These are phyloP conservation scores for Whalleya microplaca DNA, from an alignment of 2,329 filamentous ascomycete species.

Conservation along the genomic window DNA sequence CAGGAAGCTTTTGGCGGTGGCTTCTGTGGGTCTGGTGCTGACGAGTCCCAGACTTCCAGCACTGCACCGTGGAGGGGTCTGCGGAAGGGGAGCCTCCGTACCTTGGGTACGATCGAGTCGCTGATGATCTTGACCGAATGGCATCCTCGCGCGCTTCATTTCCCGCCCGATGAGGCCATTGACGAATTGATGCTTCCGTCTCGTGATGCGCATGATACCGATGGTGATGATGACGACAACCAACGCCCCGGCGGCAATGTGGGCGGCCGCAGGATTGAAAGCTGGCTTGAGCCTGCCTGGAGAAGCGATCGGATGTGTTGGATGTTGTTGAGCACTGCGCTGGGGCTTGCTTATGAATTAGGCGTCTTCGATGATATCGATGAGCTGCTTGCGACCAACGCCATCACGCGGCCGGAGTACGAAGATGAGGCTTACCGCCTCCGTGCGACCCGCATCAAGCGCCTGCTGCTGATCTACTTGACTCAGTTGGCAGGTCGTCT, in stretches of 20 bases:
- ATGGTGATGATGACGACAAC: constrained; percentile 48
- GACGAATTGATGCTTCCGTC: constrained; percentile 69
- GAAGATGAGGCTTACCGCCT: constrained; percentile 78
- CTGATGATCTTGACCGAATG: constrained; percentile 94
- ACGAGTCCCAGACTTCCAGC: constrained; percentile 65
- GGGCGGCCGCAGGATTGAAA: constrained; percentile 84
- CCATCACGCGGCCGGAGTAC: constrained; percentile 65
- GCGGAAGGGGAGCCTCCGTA: constrained; percentile 79
- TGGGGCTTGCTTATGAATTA: constrained; percentile 88
- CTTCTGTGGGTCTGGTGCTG: constrained; percentile 74
- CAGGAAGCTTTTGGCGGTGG: constrained; percentile 94
- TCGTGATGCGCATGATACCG: constrained; percentile 52
- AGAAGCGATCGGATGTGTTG: constrained; percentile 94
- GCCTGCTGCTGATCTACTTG: constrained; percentile 86
- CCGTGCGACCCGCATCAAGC: constrained; percentile 79
- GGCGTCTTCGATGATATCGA: constrained; percentile 93
- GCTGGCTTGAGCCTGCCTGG: constrained; percentile 96
- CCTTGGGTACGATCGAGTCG: constrained; percentile 91
- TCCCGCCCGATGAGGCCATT: constrained; percentile 78
- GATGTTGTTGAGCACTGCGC: constrained; percentile 93
- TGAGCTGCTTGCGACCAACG: constrained; percentile 63
- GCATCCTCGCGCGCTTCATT: constrained; percentile 93
- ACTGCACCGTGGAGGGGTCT: constrained; percentile 72
- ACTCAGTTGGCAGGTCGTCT: constrained; percentile 92
- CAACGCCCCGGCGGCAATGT: constrained; percentile 59